phyloP scores from a whole-genome alignment of 371 early-diverging fungal genomes.

The Saksenaea oblongispora region DNA sequence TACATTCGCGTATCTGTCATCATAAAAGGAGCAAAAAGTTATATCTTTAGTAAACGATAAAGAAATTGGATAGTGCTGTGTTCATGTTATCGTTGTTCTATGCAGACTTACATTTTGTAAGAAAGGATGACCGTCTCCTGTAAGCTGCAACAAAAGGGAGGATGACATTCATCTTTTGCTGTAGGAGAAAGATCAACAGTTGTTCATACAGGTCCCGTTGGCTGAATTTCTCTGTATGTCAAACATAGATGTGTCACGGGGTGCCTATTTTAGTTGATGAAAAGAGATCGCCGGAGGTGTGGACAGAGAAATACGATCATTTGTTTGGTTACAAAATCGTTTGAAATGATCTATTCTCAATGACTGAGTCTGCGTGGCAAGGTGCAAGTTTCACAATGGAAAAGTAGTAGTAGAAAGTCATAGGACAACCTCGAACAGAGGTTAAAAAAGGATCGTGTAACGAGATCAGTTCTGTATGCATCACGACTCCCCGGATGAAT shows the following conservation, averaged over 20 bases:
- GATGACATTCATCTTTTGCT: background rate
- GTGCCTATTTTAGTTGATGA: background rate
- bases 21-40: background rate
- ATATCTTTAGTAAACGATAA: background rate
- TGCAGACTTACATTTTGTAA: too few relatives aligned
- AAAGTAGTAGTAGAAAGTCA: background rate
- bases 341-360: background rate
- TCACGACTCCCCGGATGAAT: background rate
- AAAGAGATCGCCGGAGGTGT: conserved; percentile 2
- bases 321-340: background rate
- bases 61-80: background rate
- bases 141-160: background rate
- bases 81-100: too few relatives aligned
- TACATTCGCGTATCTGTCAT: background rate
- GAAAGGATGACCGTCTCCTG: too few relatives aligned
- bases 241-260: background rate
- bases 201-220: background rate
- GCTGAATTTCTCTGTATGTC: background rate
- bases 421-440: background rate
- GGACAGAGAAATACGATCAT: background rate
- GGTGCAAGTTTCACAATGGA: background rate
- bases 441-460: background rate
- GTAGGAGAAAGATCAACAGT: too few relatives aligned
- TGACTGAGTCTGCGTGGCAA: background rate
- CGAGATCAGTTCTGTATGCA: background rate